Percentiles rank a stretch among this genome's conserved stretches.
Conservation (phyloP, 169 alveolate species). For the Cryptosporidium meleagridis region DNA sequence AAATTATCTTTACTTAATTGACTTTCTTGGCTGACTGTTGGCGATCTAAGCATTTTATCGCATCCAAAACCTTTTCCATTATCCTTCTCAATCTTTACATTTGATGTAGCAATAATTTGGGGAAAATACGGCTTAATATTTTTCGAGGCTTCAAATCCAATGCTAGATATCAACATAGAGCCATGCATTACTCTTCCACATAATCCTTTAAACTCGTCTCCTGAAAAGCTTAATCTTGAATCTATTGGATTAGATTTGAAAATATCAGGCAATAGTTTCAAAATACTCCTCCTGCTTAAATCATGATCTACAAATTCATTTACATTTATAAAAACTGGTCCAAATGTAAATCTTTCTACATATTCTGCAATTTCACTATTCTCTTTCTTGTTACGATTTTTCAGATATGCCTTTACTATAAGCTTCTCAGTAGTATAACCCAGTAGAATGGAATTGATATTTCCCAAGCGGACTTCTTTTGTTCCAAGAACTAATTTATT, state of each 20-base stretch:
- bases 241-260: slow-evolving; percentile 42
- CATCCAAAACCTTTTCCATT: slow-evolving; percentile 2
- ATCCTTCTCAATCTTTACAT: neutral
- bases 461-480: slow-evolving; percentile 34
- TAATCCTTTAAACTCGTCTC: slow-evolving; percentile 28
- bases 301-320: slow-evolving; percentile 34
- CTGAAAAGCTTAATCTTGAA: slow-evolving; percentile 22
- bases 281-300: slow-evolving; percentile 26
- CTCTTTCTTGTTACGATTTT: neutral
- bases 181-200: slow-evolving; percentile 59
- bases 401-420: slow-evolving; percentile 23
- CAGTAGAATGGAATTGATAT: slow-evolving; percentile 17
- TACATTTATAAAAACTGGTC: slow-evolving; percentile 49
- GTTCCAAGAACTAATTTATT: slow-evolving; percentile 29
- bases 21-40: neutral
- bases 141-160: slow-evolving; percentile 58
- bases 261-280: slow-evolving; percentile 35
- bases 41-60: neutral
- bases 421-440: slow-evolving; percentile 65
- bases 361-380: slow-evolving; percentile 1
- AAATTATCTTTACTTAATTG: neutral
- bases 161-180: slow-evolving; percentile 6
- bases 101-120: slow-evolving; percentile 19
- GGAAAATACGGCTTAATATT: slow-evolving; percentile 43
- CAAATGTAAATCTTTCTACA: slow-evolving; percentile 69